Conservation (phyloP, 23 red algal genomes). For the Gracilaria gracilis region DNA sequence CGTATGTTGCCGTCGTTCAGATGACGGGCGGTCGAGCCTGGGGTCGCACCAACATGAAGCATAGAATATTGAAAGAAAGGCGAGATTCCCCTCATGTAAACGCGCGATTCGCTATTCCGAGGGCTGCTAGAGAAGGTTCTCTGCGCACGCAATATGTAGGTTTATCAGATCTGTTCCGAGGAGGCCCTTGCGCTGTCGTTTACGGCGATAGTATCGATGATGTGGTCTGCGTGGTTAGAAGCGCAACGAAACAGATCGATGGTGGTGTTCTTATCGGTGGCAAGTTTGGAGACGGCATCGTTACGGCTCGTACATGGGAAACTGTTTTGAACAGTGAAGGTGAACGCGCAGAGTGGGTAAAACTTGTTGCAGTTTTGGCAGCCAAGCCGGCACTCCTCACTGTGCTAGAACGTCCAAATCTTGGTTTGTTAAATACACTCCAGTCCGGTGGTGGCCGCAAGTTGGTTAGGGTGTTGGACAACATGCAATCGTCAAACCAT, state of each 20-base stretch:
- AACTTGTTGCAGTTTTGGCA: conserved; percentile 26
- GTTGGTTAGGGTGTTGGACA: conserved; percentile 50
- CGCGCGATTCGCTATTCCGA: conserved; percentile 41
- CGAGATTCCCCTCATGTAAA: conserved; percentile 23
- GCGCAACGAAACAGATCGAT: conserved; percentile 43
- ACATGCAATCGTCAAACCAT: neutral
- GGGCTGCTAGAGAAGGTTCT: conserved; percentile 36
- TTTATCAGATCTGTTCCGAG: conserved; percentile 57
- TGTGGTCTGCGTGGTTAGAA: conserved; percentile 44
- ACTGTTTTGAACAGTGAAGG: conserved; percentile 52
- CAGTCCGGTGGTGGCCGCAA: conserved; percentile 28
- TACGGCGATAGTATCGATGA: conserved; percentile 51
- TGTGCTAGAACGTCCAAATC: conserved; percentile 25
- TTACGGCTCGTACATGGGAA: conserved; percentile 45
- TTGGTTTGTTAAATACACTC: conserved; percentile 30
- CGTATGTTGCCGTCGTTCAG: conserved; percentile 71
- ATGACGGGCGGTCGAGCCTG: conserved; percentile 67
- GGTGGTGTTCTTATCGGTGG: conserved; percentile 70
- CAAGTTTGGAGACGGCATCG: conserved; percentile 54
- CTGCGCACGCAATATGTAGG: conserved; percentile 27
- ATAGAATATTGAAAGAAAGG: conserved; percentile 34
- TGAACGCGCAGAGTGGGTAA: conserved; percentile 50
- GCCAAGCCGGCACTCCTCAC: conserved; percentile 13
- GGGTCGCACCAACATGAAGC: conserved; percentile 77
- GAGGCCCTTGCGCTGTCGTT: conserved; percentile 55